These are phyloP conservation scores for Myxozyma neotropica DNA, from an alignment of 805 yeast genomes.

Conservation along the genomic window DNA sequence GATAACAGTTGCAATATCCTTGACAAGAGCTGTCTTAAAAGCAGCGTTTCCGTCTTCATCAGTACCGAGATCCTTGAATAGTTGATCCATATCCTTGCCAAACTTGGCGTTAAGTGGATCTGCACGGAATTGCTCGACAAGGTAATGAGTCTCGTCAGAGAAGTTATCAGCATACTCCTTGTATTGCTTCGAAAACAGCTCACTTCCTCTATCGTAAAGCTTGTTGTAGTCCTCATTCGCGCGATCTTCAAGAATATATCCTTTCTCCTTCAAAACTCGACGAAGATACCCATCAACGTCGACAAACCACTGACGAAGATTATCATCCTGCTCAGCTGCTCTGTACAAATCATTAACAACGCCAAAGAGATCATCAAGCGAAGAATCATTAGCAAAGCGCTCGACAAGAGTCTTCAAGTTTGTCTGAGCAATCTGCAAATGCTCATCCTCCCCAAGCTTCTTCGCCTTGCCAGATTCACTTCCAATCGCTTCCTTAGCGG, in stretches of 20 bases:
- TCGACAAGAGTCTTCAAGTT: conserved; percentile 27
- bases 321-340: conserved; percentile 29
- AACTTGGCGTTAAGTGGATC: conserved; percentile 26
- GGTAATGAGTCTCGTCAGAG: conserved; percentile 13
- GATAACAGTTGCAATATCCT: conserved; percentile 24
- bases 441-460: conserved; percentile 19
- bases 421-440: conserved; percentile 16
- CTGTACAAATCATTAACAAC: conserved; percentile 19
- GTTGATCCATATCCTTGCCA: conserved; percentile 9
- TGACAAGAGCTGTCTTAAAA: conserved; percentile 13
- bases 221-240: conserved; percentile 19
- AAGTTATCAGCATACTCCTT: conserved; percentile 20
- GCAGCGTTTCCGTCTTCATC: conserved; percentile 9
- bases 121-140: conserved; percentile 16
- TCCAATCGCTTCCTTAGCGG: neutral
- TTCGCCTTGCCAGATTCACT: conserved; percentile 1
- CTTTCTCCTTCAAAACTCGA: conserved; percentile 22
- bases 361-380: conserved; percentile 18
- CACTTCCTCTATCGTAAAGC: conserved; percentile 24
- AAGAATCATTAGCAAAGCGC: conserved; percentile 30
- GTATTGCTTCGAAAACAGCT: conserved; percentile 18
- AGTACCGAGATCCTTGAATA: conserved; percentile 22
- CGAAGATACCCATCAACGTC: conserved; percentile 22
- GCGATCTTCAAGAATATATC: conserved; percentile 22
- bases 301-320: conserved; percentile 26